A percentile compares a stretch with the other conserved stretches of the same genome.
Conservation (phyloP, 805 yeast species). For the Hanseniaspora occidentalis region DNA sequence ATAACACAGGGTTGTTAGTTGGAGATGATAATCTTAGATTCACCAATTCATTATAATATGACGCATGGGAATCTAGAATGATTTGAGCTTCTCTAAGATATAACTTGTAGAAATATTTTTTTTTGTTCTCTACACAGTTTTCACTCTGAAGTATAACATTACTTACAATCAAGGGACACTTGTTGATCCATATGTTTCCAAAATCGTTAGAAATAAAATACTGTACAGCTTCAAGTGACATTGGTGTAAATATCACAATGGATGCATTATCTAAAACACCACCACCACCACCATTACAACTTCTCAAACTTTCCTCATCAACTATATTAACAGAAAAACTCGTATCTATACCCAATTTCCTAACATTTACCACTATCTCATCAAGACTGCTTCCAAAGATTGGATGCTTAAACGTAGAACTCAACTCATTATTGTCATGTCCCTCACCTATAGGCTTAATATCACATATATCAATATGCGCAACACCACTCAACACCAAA, state of each 20-base stretch:
- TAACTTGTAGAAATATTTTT: neutral
- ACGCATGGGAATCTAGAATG: neutral
- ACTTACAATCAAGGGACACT: neutral
- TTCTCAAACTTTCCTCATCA: too few relatives aligned
- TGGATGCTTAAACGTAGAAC: too few relatives aligned
- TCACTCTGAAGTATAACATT: too few relatives aligned
- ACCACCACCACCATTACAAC: neutral
- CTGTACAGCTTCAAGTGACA: neutral
- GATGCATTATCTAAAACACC: neutral
- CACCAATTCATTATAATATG: neutral
- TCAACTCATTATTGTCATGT: too few relatives aligned
- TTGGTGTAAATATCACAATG: neutral
- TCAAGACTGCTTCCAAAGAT: too few relatives aligned
- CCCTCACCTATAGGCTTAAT: neutral
- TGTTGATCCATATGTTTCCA: too few relatives aligned
- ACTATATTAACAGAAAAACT: too few relatives aligned
- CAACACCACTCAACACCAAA: constrained; percentile 64
- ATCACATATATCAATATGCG: constrained; percentile 17
- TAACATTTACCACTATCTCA: too few relatives aligned
- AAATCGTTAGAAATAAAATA: too few relatives aligned
- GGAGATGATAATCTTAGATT: neutral
- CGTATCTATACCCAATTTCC: too few relatives aligned
- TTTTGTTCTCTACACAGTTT: neutral
- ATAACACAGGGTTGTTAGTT: too few relatives aligned
- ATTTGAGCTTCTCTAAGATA: neutral